These are phyloP conservation scores for Tubosaeta brunneosetosa DNA, from an alignment of 768 basidiomycete species.

Conservation along the genomic window DNA sequence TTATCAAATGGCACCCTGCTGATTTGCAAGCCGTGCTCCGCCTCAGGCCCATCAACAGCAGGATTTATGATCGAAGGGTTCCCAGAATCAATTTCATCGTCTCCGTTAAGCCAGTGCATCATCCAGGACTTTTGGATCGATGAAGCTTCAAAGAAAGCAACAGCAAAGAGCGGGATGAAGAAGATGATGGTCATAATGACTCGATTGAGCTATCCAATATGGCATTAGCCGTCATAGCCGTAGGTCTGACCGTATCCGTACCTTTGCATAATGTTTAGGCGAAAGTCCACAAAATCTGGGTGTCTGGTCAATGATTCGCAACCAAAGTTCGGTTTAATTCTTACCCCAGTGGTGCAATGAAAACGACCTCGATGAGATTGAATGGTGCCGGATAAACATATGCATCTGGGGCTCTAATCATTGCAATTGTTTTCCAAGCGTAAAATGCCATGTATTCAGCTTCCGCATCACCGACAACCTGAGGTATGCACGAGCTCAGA, in stretches of 20 bases:
- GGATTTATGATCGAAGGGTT: conserved; percentile 56
- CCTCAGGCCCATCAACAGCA: conserved; percentile 49
- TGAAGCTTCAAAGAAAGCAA: conserved; percentile 71
- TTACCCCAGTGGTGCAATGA: conserved; percentile 85
- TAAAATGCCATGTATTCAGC: conserved; percentile 91
- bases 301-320: conserved; percentile 2
- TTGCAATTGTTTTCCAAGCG: conserved; percentile 76
- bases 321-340: conserved; percentile 23
- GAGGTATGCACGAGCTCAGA: conserved; percentile 2
- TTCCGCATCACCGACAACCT: conserved; percentile 81
- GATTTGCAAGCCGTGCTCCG: conserved; percentile 55
- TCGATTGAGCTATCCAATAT: conserved; percentile 57
- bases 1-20: conserved; percentile 67
- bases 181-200: conserved; percentile 76
- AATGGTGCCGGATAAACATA: conserved; percentile 86
- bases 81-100: conserved; percentile 57
- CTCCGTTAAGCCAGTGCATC: conserved; percentile 58
- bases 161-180: conserved; percentile 67
- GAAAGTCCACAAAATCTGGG: conserved; percentile 44
- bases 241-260: conserved; percentile 12
- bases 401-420: conserved; percentile 85
- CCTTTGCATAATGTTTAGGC: conserved; percentile 56
- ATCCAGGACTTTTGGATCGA: conserved; percentile 58
- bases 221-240: conserved; percentile 2
- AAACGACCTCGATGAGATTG: conserved; percentile 76